These are phyloP conservation scores for Daldinia grandis DNA, from an alignment of 495 filamentous ascomycete species.

Conservation along the genomic window DNA sequence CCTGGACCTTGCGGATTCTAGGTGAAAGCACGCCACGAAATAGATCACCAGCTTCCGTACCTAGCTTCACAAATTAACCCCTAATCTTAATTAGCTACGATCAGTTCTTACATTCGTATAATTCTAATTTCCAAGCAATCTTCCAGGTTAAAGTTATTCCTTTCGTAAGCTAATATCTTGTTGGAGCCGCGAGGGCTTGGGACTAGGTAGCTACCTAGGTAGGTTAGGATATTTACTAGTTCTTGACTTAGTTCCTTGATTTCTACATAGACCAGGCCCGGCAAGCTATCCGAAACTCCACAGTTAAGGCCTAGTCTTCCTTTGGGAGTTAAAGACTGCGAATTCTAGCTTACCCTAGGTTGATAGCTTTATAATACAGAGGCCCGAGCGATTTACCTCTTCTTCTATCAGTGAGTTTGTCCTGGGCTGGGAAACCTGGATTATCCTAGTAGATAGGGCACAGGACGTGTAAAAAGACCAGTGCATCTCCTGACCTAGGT, in stretches of 20 bases:
- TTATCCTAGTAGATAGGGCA: neutral
- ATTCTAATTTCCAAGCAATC: neutral
- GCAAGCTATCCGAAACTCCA: neutral
- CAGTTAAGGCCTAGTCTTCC: neutral
- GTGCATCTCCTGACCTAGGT: neutral
- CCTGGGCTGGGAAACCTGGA: neutral
- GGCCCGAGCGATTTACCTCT: neutral
- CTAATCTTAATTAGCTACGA: neutral
- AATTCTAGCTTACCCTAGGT: neutral
- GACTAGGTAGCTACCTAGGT: neutral
- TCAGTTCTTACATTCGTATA: neutral
- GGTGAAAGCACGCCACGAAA: neutral
- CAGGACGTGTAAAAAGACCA: neutral
- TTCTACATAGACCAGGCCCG: neutral
- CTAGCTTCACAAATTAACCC: neutral
- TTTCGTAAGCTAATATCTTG: neutral
- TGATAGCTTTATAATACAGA: neutral
- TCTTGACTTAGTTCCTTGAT: neutral
- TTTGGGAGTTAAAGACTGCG: neutral
- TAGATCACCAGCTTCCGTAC: neutral
- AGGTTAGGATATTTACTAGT: neutral
- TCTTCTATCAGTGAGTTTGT: neutral
- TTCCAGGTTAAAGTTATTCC: neutral
- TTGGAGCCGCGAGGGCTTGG: neutral
- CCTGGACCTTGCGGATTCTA: constrained; percentile 24